Evolutionary conservation across 2,329 filamentous ascomycete genomes (phyloP).

Genomic region (Verticillium albo-atrum): DNA sequence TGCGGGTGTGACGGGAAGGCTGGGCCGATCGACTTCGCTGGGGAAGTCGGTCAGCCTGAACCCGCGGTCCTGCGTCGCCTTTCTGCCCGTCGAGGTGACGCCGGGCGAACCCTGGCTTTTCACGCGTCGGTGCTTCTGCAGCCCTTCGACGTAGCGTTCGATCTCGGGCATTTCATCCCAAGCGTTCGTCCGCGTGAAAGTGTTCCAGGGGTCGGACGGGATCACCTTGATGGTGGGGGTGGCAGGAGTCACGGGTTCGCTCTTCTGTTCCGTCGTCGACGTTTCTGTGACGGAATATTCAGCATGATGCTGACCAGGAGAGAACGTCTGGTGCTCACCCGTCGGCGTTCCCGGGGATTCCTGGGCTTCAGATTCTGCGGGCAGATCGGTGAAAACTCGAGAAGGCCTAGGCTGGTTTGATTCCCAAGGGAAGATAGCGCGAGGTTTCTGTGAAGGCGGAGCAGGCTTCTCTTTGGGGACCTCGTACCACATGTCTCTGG

Average conservation of each 20-base stretch:
- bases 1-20: slow-evolving; percentile 84
- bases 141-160: slow-evolving; percentile 74
- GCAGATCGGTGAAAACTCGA: slow-evolving; percentile 52
- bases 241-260: slow-evolving; percentile 41
- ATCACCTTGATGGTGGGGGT: slow-evolving; percentile 43
- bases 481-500: slow-evolving; percentile 84
- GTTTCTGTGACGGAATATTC: slow-evolving; percentile 30
- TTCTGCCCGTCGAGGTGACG: slow-evolving; percentile 16
- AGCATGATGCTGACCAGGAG: slow-evolving; percentile 18
- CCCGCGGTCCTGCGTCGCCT: slow-evolving; percentile 28
- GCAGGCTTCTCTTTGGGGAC: slow-evolving; percentile 63
- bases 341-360: slow-evolving; percentile 18
- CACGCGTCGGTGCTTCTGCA: slow-evolving; percentile 56
- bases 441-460: slow-evolving; percentile 47
- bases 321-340: slow-evolving; percentile 18
- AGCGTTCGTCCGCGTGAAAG: slow-evolving; percentile 74
- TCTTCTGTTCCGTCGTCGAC: slow-evolving; percentile 22
- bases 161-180: slow-evolving; percentile 94
- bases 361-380: slow-evolving; percentile 12
- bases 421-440: slow-evolving; percentile 91
- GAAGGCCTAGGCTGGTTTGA: slow-evolving; percentile 54
- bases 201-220: slow-evolving; percentile 62
- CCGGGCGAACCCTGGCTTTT: slow-evolving; percentile 22
- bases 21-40: slow-evolving; percentile 74
- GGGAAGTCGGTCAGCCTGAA: slow-evolving; percentile 85